These are phyloP conservation scores for Podospora pseudocomata DNA, from an alignment of 495 filamentous ascomycete species.

Conservation along the genomic window DNA sequence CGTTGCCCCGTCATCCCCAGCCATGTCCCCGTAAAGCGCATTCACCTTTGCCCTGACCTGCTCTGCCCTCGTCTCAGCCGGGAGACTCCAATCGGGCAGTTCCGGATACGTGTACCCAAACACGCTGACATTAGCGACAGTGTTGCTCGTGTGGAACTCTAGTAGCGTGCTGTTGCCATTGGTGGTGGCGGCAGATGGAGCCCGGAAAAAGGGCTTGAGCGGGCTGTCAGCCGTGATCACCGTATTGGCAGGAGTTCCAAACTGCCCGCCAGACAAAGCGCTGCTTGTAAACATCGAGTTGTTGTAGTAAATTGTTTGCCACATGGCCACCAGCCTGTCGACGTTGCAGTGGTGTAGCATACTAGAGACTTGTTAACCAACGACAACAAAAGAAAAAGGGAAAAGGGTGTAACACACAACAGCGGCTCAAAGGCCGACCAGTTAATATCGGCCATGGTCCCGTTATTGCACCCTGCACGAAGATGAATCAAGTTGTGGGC, in stretches of 20 bases:
- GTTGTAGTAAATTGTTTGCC: slow-evolving; percentile 37
- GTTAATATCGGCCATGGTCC: slow-evolving; percentile 31
- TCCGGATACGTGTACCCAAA: slow-evolving; percentile 52
- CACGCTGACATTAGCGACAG: slow-evolving; percentile 24
- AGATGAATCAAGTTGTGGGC: slow-evolving; percentile 37
- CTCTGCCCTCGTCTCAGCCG: slow-evolving; percentile 21
- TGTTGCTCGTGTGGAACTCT: slow-evolving; percentile 40
- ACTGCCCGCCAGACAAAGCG: slow-evolving; percentile 28
- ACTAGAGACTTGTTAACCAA: slow-evolving; percentile 15
- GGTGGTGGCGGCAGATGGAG: neutral
- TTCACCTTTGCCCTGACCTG: slow-evolving; percentile 32
- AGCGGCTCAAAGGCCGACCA: slow-evolving; percentile 38
- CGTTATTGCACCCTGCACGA: slow-evolving; percentile 28
- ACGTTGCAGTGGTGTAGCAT: slow-evolving; percentile 47
- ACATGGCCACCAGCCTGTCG: slow-evolving; percentile 47
- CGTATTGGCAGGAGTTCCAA: slow-evolving; percentile 28
- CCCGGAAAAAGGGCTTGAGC: slow-evolving; percentile 43
- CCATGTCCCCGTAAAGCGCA: slow-evolving; percentile 28
- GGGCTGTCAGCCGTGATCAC: slow-evolving; percentile 38
- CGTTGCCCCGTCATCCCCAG: neutral
- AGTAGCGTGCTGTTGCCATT: slow-evolving; percentile 16
- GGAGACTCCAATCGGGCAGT: slow-evolving; percentile 24
- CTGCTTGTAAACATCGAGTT: slow-evolving; percentile 25
- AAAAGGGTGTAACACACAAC: slow-evolving; percentile 29
- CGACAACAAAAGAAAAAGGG: neutral